These are phyloP conservation scores for Lathyrus aphaca DNA, from an alignment of 306 rosid genomes.

Conservation along the genomic window DNA sequence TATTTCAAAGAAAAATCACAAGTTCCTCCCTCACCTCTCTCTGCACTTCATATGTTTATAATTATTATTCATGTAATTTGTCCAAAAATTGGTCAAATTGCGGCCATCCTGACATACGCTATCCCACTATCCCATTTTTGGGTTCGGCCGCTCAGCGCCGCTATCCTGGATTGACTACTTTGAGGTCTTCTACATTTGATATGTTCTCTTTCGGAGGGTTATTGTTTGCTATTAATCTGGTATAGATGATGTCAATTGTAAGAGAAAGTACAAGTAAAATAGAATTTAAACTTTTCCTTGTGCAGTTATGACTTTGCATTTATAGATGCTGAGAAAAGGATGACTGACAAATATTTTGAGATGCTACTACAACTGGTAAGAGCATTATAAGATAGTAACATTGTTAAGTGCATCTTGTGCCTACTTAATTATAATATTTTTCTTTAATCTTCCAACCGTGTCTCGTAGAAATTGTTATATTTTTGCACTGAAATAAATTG, in stretches of 20 bases:
- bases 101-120: too few species aligned
- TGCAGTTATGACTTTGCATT: conserved; percentile 96
- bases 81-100: too few species aligned
- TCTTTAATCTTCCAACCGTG: background rate
- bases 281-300: conserved; percentile 38
- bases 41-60: too few species aligned
- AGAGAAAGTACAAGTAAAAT: conserved; percentile 14
- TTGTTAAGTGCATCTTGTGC: background rate
- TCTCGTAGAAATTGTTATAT: conserved; percentile 17
- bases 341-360: conserved; percentile 79
- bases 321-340: conserved; percentile 92
- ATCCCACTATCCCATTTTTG: too few species aligned
- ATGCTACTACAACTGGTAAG: conserved; percentile 77
- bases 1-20: too few species aligned
- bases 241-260: conserved; percentile 26
- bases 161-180: too few species aligned
- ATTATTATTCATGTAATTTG: too few species aligned
- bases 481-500: conserved; percentile 25
- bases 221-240: conserved; percentile 15
- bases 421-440: conserved; percentile 9
- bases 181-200: conserved; percentile 16
- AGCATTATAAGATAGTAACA: conserved; percentile 20
- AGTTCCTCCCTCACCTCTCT: too few species aligned
- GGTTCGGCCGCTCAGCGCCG: too few species aligned
- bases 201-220: background rate